These are phyloP conservation scores for Miscanthus lutarioriparius DNA, from an alignment of 176 grass and related monocot genomes.

Conservation along the genomic window DNA sequence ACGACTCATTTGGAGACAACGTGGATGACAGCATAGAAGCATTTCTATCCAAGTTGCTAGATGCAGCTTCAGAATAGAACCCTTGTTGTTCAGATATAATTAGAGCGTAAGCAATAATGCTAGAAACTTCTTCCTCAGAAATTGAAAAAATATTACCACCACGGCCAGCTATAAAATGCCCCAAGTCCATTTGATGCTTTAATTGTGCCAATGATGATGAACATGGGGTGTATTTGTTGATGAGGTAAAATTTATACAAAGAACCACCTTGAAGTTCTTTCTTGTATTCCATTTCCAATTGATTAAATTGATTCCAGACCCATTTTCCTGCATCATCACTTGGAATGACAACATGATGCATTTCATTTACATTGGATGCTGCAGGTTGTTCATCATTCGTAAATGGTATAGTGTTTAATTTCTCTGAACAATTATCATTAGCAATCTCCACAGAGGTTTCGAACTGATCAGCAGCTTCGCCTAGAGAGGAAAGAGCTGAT, in stretches of 20 bases:
- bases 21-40: neutral
- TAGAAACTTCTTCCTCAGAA: conserved; percentile 75
- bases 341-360: conserved; percentile 14
- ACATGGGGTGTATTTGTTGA: conserved; percentile 61
- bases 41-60: conserved; percentile 31
- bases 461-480: neutral
- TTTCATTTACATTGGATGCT: conserved; percentile 15
- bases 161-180: conserved; percentile 63
- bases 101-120: conserved; percentile 75
- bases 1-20: neutral
- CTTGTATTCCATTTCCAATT: conserved; percentile 60
- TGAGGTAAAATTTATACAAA: conserved; percentile 65
- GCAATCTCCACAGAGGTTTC: neutral
- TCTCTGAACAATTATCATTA: conserved; percentile 4
- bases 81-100: conserved; percentile 68
- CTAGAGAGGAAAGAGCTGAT: conserved; percentile 13
- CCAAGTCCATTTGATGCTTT: conserved; percentile 38
- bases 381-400: conserved; percentile 36
- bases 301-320: conserved; percentile 68
- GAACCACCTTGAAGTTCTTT: conserved; percentile 68
- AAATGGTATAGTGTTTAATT: conserved; percentile 16
- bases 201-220: conserved; percentile 41
- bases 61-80: conserved; percentile 38
- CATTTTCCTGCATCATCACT: conserved; percentile 47
- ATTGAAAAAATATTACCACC: conserved; percentile 64